Base-by-base conservation (phyloP, 768 basidiomycete genomes). In the Amanita pallidorosea region DNA sequence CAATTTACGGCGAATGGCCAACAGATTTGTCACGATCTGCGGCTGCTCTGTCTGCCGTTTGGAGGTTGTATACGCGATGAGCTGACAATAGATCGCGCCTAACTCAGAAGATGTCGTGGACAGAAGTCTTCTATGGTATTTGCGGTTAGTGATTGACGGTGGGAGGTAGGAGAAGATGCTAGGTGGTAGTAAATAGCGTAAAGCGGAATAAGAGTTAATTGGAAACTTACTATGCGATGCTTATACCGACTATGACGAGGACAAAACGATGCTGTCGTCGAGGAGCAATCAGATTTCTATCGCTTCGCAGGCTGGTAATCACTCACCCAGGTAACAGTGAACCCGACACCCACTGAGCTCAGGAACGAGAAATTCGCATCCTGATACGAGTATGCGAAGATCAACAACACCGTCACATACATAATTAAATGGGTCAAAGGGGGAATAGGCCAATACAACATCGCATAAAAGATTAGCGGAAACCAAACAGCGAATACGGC, bases 1-100 rank as follows among this genome's bases (percentile, higher is more conserved):
- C 49, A 92, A 67, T 63, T 91, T 92, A 49, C 76, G 73, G 11
- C 86, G 73, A 55, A 90, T 78, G 0, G 88, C 87, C 36, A 89
- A 68, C n/a, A 88, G 60, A 47, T 79, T 81, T 29, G 76, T 74
- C 27, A 82, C 63, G 36, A 89, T 83, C 27, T 74, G 66, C 6
- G 74, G 67, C 3, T 74, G 65, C 40, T 85, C 78, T 1, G 67
- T 62, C 34, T 77, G 72, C 9, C 67, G 60, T 61, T 71, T 75
- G 4, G 76, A 73, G 54, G 81, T 79, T 1, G 85, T 84, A 54
- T 79, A 82, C 0, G 85, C 85, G 2, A 94, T 67, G 25, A 90
- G 77, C 1, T 82, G 75, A 60, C 90, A 93, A 52, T 91, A 85
- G 9, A 85, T 71, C 0, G 75, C 67, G 1, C 88, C 89, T 6